These are phyloP conservation scores for Candida namnaoensis DNA, from an alignment of 805 yeast genomes.

Conservation along the genomic window DNA sequence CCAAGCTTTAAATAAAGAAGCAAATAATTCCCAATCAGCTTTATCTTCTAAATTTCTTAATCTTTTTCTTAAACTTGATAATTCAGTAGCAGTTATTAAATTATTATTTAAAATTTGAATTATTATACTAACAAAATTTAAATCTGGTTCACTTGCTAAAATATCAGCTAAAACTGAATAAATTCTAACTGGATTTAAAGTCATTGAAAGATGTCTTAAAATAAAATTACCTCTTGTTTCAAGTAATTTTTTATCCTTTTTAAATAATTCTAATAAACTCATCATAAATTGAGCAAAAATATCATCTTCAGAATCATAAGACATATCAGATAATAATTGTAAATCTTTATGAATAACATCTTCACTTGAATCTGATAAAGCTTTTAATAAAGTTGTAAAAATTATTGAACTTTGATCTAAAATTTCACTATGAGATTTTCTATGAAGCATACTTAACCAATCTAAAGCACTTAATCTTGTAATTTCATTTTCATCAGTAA, in stretches of 20 bases:
- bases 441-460: slow-evolving; percentile 81
- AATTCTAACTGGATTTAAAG: slow-evolving; percentile 74
- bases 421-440: slow-evolving; percentile 52
- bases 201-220: slow-evolving; percentile 72
- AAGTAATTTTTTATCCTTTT: slow-evolving; percentile 56
- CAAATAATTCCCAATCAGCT: slow-evolving; percentile 64
- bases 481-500: slow-evolving; percentile 66
- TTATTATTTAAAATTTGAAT: slow-evolving; percentile 84
- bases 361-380: slow-evolving; percentile 63
- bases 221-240: slow-evolving; percentile 77
- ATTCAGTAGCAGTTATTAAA: slow-evolving; percentile 77
- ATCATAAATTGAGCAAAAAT: slow-evolving; percentile 71
- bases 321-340: slow-evolving; percentile 63
- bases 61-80: slow-evolving; percentile 58
- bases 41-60: slow-evolving; percentile 52
- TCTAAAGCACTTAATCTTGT: slow-evolving; percentile 80
- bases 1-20: slow-evolving; percentile 82
- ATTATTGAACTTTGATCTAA: slow-evolving; percentile 52
- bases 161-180: slow-evolving; percentile 76
- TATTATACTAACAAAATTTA: slow-evolving; percentile 69
- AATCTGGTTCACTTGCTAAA: slow-evolving; percentile 48
- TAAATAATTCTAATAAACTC: slow-evolving; percentile 61
- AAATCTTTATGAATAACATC: slow-evolving; percentile 70
- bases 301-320: slow-evolving; percentile 62
- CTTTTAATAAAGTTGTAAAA: slow-evolving; percentile 68